These are phyloP conservation scores for Sicyos edulis DNA, from an alignment of 306 rosid species.

Conservation along the genomic window DNA sequence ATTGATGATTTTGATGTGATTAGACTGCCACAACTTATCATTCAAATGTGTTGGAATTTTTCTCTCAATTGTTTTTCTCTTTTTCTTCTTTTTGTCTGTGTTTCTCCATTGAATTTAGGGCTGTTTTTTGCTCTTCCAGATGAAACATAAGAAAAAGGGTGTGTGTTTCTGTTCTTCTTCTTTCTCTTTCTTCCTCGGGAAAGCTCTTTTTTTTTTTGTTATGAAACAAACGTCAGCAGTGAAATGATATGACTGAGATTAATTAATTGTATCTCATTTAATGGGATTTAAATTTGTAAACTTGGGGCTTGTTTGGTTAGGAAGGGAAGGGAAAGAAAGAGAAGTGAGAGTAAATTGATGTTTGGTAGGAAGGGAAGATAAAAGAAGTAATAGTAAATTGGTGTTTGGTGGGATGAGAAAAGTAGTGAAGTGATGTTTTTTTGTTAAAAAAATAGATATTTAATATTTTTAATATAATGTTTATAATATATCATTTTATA, in stretches of 20 bases:
- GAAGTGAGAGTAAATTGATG: too few relatives aligned
- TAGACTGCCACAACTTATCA: slow-evolving; percentile 38
- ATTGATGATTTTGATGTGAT: slow-evolving; percentile 49
- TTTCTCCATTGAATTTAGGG: slow-evolving; percentile 10
- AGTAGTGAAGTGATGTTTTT: too few relatives aligned
- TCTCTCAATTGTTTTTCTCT: not conserved
- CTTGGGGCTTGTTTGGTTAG: too few relatives aligned
- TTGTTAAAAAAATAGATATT: too few relatives aligned
- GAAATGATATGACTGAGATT: slow-evolving; percentile 2
- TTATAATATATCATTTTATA: too few relatives aligned
- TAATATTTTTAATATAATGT: too few relatives aligned
- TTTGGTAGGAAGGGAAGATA: too few relatives aligned
- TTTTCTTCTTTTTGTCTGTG: slow-evolving; percentile 19
- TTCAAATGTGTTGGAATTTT: slow-evolving; percentile 1
- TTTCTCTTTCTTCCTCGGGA: slow-evolving; percentile 20
- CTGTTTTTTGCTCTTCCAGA: slow-evolving; percentile 3
- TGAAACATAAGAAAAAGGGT: slow-evolving; percentile 1
- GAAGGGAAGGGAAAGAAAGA: too few relatives aligned
- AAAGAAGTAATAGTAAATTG: too few relatives aligned
- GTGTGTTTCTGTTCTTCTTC: not conserved
- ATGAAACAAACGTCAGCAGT: slow-evolving; percentile 3
- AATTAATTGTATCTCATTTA: not conserved
- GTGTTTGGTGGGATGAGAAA: too few relatives aligned
- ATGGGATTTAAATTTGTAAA: not conserved
- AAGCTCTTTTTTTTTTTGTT: not conserved